Evolutionary conservation across 768 basidiomycete species (phyloP).

Genomic region (Phylloporus rhodoxanthus): DNA sequence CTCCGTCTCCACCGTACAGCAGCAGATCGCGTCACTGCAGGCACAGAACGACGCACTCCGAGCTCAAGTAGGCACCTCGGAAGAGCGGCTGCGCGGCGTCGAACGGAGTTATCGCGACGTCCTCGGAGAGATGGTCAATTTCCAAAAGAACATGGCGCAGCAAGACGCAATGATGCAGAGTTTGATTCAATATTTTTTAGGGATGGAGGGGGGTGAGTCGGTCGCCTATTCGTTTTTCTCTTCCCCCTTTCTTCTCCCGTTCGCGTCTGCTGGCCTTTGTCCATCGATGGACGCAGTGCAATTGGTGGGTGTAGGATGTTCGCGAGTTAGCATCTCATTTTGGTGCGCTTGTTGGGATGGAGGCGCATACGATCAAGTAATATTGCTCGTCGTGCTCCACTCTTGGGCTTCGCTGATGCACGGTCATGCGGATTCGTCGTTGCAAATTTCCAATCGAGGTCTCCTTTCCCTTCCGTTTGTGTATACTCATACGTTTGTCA

Average conservation of each 20-base stretch:
- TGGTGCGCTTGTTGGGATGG: too few relatives aligned
- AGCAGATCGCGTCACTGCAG: slow-evolving; percentile 25
- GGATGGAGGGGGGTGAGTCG: slow-evolving; percentile 53
- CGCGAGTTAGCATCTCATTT: neutral
- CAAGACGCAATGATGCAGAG: slow-evolving; percentile 82
- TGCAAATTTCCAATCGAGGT: neutral
- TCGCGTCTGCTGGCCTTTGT: neutral
- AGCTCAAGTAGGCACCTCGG: slow-evolving; percentile 32
- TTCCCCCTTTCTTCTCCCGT: neutral
- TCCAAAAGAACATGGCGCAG: slow-evolving; percentile 71
- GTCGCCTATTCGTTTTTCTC: slow-evolving; percentile 13
- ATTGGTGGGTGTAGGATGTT: neutral
- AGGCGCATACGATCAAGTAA: neutral
- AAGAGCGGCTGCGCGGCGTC: slow-evolving; percentile 51
- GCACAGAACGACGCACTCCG: slow-evolving; percentile 30
- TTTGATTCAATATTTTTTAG: slow-evolving; percentile 75
- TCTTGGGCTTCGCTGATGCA: neutral
- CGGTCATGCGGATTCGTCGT: neutral
- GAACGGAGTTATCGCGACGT: slow-evolving; percentile 64
- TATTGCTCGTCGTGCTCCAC: neutral
- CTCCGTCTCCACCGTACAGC: slow-evolving; percentile 23
- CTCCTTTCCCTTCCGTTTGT: neutral
- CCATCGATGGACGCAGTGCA: neutral
- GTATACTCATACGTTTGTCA: slow-evolving; percentile 10
- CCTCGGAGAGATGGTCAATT: slow-evolving; percentile 64